Percentiles rank a stretch among this genome's conserved stretches.
Conservation (phyloP, 129 eudicot species). For the Rutidosis leptorrhynchoides region DNA sequence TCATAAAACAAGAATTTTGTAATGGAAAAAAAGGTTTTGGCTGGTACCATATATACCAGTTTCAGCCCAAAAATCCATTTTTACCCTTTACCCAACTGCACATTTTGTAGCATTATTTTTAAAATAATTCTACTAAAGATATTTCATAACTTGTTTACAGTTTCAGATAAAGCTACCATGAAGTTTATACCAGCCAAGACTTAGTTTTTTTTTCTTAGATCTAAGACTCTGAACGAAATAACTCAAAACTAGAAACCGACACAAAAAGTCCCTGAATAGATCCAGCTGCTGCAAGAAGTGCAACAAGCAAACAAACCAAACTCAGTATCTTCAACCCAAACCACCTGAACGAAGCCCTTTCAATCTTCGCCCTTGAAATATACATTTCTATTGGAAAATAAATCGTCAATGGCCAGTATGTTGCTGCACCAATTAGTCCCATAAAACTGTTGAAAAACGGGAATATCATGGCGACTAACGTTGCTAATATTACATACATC, state of each 20-base stretch:
- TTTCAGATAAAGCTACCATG: not conserved
- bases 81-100: no score
- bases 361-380: conserved; percentile 38
- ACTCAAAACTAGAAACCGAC: conserved; percentile 30
- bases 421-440: conserved; percentile 58
- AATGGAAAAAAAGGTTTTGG: no score
- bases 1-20: no score
- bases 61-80: no score
- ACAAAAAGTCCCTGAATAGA: conserved; percentile 32
- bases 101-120: not conserved
- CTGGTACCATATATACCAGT: no score
- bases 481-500: conserved; percentile 40
- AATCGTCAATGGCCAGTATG: conserved; percentile 69
- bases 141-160: not conserved
- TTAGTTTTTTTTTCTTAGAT: not conserved
- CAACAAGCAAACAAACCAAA: conserved; percentile 31
- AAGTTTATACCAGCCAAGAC: not conserved
- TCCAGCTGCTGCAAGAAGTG: conserved; percentile 36
- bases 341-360: conserved; percentile 31
- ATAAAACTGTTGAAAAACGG: conserved; percentile 66
- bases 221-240: conserved; percentile 39
- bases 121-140: not conserved
- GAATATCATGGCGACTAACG: conserved; percentile 49
- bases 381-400: conserved; percentile 76
- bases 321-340: conserved; percentile 32